These are phyloP conservation scores for Pyricularia pennisetigena DNA, from an alignment of 2,329 filamentous ascomycete species.

Conservation along the genomic window DNA sequence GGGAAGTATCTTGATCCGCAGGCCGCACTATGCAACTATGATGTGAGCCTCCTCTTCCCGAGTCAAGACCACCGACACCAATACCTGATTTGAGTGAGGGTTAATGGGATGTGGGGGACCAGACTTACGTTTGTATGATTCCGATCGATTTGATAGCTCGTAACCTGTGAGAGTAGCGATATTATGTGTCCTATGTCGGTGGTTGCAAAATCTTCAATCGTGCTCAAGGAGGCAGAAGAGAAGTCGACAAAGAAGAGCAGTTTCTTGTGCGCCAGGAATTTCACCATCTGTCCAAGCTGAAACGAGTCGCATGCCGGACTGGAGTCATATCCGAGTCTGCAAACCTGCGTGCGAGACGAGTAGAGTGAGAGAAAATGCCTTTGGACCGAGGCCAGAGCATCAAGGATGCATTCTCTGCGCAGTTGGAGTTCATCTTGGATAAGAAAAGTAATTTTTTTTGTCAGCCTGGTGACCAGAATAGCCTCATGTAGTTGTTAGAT, in stretches of 20 bases:
- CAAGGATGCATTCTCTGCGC: slow-evolving; percentile 56
- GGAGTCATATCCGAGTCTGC: slow-evolving; percentile 65
- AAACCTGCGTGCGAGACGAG: slow-evolving; percentile 55
- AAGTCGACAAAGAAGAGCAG: slow-evolving; percentile 52
- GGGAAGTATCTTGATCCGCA: slow-evolving; percentile 54
- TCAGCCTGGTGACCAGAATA: not conserved
- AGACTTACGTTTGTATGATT: slow-evolving; percentile 49
- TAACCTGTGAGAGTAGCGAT: slow-evolving; percentile 51
- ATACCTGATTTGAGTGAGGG: no score
- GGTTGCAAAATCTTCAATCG: slow-evolving; percentile 37
- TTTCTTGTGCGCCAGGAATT: slow-evolving; percentile 54
- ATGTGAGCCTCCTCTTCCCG: not conserved
- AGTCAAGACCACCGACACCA: no score
- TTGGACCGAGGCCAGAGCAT: slow-evolving; percentile 60
- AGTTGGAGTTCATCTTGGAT: slow-evolving; percentile 51
- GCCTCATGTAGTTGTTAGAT: not conserved
- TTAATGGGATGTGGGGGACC: no score
- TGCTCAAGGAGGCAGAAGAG: slow-evolving; percentile 33
- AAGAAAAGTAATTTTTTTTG: not conserved
- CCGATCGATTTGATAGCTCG: slow-evolving; percentile 64
- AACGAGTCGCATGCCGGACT: slow-evolving; percentile 66
- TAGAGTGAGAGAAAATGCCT: slow-evolving; percentile 59
- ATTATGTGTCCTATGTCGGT: slow-evolving; percentile 55
- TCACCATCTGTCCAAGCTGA: slow-evolving; percentile 68
- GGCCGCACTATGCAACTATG: slow-evolving; percentile 40